Evolutionary conservation across 2,329 filamentous ascomycete genomes (phyloP).

Genomic region (Talaromyces sp.): DNA sequence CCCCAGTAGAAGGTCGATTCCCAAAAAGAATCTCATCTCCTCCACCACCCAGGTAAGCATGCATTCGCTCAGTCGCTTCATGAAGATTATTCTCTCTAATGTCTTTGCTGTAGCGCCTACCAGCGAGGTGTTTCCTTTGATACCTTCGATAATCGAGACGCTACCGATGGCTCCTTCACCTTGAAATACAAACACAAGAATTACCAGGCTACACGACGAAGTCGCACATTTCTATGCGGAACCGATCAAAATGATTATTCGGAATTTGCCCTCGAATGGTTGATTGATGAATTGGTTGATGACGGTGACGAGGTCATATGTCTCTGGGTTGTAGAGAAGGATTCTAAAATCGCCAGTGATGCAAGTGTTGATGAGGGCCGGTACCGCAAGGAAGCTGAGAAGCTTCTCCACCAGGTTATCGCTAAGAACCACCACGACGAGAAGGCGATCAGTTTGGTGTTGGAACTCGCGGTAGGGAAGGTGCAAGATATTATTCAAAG

Average conservation of each 20-base stretch:
- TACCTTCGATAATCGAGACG: conserved; percentile 63
- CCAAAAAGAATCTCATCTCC: conserved; percentile 32
- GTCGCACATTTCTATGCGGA: conserved; percentile 83
- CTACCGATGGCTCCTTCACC: conserved; percentile 69
- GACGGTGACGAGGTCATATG: conserved; percentile 93
- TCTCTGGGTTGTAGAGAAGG: conserved; percentile 79
- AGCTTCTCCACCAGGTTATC: conserved; percentile 69
- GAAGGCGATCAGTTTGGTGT: conserved; percentile 74
- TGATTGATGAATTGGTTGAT: conserved; percentile 85
- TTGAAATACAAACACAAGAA: conserved; percentile 81
- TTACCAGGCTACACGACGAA: conserved; percentile 73
- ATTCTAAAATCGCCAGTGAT: conserved; percentile 63
- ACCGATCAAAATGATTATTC: conserved; percentile 89
- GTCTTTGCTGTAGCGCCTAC: conserved; percentile 49
- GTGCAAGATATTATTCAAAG: conserved; percentile 86
- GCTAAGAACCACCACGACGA: conserved; percentile 71
- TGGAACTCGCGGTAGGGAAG: conserved; percentile 86
- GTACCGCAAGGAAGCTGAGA: conserved; percentile 71
- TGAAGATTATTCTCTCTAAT: not conserved
- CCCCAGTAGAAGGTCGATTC: conserved; percentile 18
- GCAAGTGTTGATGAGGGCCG: conserved; percentile 58
- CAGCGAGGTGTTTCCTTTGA: conserved; percentile 67
- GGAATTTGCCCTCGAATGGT: conserved; percentile 86
- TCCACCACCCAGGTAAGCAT: conserved; percentile 38
- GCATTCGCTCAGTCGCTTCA: conserved; percentile 9